Percentiles rank a stretch among this genome's conserved stretches.
Conservation (phyloP, 1,139 yeast genomes). For the Zhuliangozyma blackwelliae region DNA sequence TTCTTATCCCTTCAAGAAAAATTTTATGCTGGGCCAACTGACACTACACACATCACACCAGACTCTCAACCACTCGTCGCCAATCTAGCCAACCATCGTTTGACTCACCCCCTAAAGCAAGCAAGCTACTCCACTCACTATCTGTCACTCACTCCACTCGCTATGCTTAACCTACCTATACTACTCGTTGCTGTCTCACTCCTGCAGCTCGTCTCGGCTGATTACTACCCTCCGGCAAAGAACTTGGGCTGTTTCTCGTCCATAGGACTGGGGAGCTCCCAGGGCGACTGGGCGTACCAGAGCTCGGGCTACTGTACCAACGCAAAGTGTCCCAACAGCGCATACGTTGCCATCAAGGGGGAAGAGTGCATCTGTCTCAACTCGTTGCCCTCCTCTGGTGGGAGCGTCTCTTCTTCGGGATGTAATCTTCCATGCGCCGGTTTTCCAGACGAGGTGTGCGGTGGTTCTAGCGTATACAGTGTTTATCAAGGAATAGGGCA, state of each 20-base stretch:
- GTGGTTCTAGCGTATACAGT: constrained; percentile 46
- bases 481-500: constrained; percentile 27
- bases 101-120: no score
- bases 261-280: constrained; percentile 22
- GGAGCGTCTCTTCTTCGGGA: constrained; percentile 15
- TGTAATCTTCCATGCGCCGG: constrained; percentile 53
- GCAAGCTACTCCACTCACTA: no score
- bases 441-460: constrained; percentile 49
- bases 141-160: no score
- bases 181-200: not conserved
- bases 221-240: constrained; percentile 5
- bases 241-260: constrained; percentile 30
- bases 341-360: constrained; percentile 63
- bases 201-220: constrained; percentile 1
- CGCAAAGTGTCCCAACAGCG: constrained; percentile 38
- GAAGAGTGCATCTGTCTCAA: constrained; percentile 63
- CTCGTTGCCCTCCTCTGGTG: constrained; percentile 41
- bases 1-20: no score
- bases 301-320: constrained; percentile 45
- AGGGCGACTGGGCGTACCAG: constrained; percentile 45
- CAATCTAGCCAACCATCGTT: no score
- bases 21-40: no score
- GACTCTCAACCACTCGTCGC: no score
- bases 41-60: no score
- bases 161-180: not conserved